Percentiles rank a stretch among this genome's conserved stretches.
Conservation (phyloP, 2,329 filamentous ascomycete species). For the Sporothrix luriei region DNA sequence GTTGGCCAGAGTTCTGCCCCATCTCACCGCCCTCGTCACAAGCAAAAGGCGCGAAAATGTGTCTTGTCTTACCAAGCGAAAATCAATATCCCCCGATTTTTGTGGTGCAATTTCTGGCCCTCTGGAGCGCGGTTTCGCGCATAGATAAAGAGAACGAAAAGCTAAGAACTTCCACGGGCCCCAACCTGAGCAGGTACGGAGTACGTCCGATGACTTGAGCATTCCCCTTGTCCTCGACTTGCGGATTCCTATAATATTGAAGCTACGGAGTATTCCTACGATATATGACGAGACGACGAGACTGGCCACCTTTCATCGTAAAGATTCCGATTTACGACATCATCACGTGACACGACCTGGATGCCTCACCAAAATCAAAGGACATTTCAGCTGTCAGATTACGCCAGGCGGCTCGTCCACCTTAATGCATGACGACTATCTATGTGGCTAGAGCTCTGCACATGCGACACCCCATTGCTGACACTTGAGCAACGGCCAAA, state of each 20-base stretch:
- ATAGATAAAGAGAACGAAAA: constrained; percentile 3
- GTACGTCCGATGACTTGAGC: background rate
- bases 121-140: constrained; percentile 10
- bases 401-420: background rate
- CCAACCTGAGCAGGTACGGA: too few relatives aligned
- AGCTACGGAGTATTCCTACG: background rate
- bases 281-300: background rate
- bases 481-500: background rate
- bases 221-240: too few relatives aligned
- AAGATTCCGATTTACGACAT: background rate
- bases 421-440: too few relatives aligned
- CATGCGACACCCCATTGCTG: background rate
- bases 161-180: background rate
- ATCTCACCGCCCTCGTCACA: constrained; percentile 30
- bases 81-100: constrained; percentile 3
- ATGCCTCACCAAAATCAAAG: background rate
- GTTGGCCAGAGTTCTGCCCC: constrained; percentile 24
- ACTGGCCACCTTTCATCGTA: background rate
- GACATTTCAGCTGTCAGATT: background rate
- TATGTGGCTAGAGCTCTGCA: background rate
- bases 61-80: background rate
- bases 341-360: background rate
- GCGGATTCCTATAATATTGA: too few relatives aligned
- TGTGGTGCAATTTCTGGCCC: background rate
- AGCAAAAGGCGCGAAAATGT: constrained; percentile 24